phyloP scores from a whole-genome alignment of 352 stramenopile species.

The Globisporangium parvum region DNA sequence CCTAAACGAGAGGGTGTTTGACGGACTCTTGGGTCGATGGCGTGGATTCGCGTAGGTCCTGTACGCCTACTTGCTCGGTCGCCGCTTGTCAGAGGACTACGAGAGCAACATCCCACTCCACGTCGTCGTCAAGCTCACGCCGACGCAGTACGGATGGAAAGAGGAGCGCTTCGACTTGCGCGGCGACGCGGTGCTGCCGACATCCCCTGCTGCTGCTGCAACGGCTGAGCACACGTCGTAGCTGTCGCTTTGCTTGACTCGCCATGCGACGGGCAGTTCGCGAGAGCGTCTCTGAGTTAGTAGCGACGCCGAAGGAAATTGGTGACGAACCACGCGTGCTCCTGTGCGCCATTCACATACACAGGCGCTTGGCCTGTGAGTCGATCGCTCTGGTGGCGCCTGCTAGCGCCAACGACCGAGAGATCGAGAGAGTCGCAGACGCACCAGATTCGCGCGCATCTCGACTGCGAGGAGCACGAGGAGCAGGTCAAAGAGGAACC shows the following conservation, averaged over 20 bases:
- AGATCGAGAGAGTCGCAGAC: background rate
- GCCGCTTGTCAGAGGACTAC: constrained; percentile 20
- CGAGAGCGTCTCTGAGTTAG: constrained; percentile 4
- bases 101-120: constrained; percentile 36
- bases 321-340: constrained; percentile 53
- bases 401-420: background rate
- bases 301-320: constrained; percentile 55
- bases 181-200: background rate
- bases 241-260: background rate
- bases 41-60: constrained; percentile 15
- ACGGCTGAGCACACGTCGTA: background rate
- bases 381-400: background rate
- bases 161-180: constrained; percentile 40
- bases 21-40: background rate
- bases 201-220: background rate
- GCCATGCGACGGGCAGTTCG: background rate
- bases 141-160: constrained; percentile 40
- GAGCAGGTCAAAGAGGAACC: constrained; percentile 48
- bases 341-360: constrained; percentile 15
- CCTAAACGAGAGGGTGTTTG: background rate
- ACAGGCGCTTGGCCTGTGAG: background rate
- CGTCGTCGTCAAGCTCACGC: constrained; percentile 40
- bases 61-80: constrained; percentile 36
- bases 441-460: constrained; percentile 42
- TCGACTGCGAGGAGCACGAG: constrained; percentile 33